Evolutionary conservation across 2,329 filamentous ascomycete genomes (phyloP), one percentile per base, ranked within the genome.

Genomic region (Elsinoe ampelina): DNA sequence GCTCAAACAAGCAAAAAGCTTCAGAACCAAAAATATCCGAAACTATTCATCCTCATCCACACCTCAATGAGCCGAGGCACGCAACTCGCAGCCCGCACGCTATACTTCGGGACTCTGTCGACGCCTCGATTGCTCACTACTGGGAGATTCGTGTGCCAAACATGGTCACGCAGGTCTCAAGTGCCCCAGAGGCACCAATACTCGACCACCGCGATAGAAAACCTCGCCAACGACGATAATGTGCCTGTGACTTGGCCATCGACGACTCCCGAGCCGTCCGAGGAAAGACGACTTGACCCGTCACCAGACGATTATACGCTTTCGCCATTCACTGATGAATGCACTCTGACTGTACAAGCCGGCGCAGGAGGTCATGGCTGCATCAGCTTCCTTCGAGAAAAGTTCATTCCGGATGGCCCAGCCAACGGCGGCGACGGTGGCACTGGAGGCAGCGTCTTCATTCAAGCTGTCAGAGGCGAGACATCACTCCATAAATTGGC

Each of bases 401-500:
- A 92, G 61, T 97, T 87, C 71, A 78, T 96, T 30, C 82, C 85
- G 43, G 85, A 95, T 61, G 93, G 93, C 0, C 93, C 93, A 10
- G 83, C 93, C 8, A 97, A 98, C 70, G 93, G 93, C 50, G 93
- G 93, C 59, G 90, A 98, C 68, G 93, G 93, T 41, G 93, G 93
- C 3, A 86, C 83, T 57, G 93, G 93, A 60, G 93, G 93, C 38
- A 95, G 87, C 65, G 78, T 98, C 62, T 97, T 95, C 70, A 95
- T 98, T 58, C 92, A 97, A 72, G 91, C 93, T 6, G 83, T 95
- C 1, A 84, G 87, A 56, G 89, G 90, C 58, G 87, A 97, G 71
- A 97, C 90, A 0, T 95, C 89, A 55, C 74, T 98, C 60, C 91
- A 97, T 73, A 97, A 96, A 73, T 77, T 98, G 8, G 86, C 89